Evolutionary conservation across 2,329 filamentous ascomycete genomes (phyloP).

Genomic region (Scopulariopsis brevicaulis): DNA sequence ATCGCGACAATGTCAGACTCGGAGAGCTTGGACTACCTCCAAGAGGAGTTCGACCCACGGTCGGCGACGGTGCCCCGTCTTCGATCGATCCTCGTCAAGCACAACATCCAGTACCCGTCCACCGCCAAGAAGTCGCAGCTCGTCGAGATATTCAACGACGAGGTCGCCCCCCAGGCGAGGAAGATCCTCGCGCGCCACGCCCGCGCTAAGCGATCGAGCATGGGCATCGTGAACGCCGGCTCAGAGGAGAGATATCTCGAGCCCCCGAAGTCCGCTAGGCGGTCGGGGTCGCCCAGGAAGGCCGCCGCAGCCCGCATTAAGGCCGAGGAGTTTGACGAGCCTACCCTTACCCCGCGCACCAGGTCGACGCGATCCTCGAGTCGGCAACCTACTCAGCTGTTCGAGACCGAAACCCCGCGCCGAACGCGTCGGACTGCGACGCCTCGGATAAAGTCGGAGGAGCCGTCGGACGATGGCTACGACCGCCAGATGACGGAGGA

Average conservation of each 20-base stretch:
- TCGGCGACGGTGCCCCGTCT: constrained; percentile 78
- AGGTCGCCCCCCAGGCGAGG: constrained; percentile 67
- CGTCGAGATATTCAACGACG: constrained; percentile 68
- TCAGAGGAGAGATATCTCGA: constrained; percentile 58
- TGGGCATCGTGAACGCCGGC: constrained; percentile 63
- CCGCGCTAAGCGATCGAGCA: constrained; percentile 74
- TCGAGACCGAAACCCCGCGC: constrained; percentile 32
- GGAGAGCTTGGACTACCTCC: constrained; percentile 68
- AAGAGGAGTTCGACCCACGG: constrained; percentile 74
- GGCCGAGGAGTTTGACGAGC: constrained; percentile 35
- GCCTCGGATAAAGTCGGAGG: constrained; percentile 43
- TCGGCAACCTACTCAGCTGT: constrained; percentile 37
- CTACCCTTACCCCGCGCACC: constrained; percentile 28
- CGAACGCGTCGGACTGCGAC: constrained; percentile 40
- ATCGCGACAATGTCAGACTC: constrained; percentile 45
- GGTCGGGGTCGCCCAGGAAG: constrained; percentile 45
- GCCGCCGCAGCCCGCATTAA: constrained; percentile 35
- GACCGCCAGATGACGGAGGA: constrained; percentile 4
- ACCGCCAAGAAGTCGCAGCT: constrained; percentile 88
- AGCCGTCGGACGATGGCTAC: constrained; percentile 30
- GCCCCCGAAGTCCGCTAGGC: constrained; percentile 31
- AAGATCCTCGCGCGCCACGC: constrained; percentile 66
- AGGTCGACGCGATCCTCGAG: constrained; percentile 41
- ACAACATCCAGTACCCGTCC: constrained; percentile 76
- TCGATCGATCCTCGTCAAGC: constrained; percentile 81